Base-by-base conservation (phyloP, 495 filamentous ascomycete species). In the Penicillium arizonense region DNA sequence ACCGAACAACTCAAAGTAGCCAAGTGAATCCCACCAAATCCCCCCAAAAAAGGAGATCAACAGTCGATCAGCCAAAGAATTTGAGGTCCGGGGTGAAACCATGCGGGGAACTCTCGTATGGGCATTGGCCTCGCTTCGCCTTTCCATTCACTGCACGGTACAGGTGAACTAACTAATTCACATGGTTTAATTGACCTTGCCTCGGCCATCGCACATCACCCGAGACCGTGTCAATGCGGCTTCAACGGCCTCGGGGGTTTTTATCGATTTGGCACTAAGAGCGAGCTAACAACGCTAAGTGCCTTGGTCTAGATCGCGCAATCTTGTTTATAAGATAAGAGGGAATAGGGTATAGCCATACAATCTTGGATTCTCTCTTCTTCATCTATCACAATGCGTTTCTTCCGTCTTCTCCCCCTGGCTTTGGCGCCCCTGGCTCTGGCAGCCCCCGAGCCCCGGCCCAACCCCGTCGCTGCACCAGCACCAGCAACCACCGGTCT, bases 361-460 rank as follows among this genome's bases (percentile, higher is more conserved):
- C 36, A 18, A n/a, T 26, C 14, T 24, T 9, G 35, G 34, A 32
- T 37, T 23, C 37, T 47, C 28, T 28, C 40, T 21, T 23, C 13
- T 33, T 35, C 34, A 24, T 13, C 23, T 35, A 24, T 38, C 53
- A 67, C 20, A 52, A 72, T 72, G 69, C 64, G 55, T 52, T 53
- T 68, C 57, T 43, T 54, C 36, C 54, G 49, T 16, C 47, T 71
- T 32, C 48, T 75, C 39, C 41, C 60, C 41, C 61, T 76, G 8
- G 41, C 69, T 33, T 49, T 69, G 46, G 62, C 57, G 41, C 58
- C 67, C 10, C 47, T 77, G 50, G 52, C 64, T 33, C 52, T 71
- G 21, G 71, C 76, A 38, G 60, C 72, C 30, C 58, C 74, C 16
- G 65, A 64, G 47, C 62, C 63, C 43, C 59, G 69, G 13, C 46